Base-by-base conservation (phyloP, 1,284 basidiomycete species). In the Ganoderma leucocontextum region DNA sequence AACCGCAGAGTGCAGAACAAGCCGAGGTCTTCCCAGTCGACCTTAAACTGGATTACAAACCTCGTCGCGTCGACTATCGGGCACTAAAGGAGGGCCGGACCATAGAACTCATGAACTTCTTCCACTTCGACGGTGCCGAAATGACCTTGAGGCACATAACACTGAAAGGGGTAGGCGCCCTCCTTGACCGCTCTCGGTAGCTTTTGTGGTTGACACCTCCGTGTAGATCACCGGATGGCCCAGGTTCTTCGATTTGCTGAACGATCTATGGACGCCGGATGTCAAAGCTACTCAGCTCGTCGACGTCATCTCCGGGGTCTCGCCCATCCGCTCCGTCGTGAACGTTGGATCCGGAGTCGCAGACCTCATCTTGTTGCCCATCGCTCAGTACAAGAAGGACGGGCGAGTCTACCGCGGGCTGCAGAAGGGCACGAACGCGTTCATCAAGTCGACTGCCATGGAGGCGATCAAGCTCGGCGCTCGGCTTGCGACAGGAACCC, bases 51-150 rank as follows among this genome's bases (percentile, higher is more conserved):
- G 97, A 99, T 79, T 99, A 99, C 81, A 99, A 99, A 80, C 97
- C 98, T 59, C 95, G 98, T 69, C 90, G 97, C 5, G 96, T 99
- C 33, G 95, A 99, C 80, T 98, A 98, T 79, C 84, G 90, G 68
- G 97, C 96, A n/a, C 83, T 99, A 61, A 88, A 92, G 19, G 92
- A 97, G 75, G 98, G 98, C 15, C 90, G 88, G 78, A 96, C 96
- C 0, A 97, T 98, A 70, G 98, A 99, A 78, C 82, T 99, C 66
- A 99, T 99, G 97, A 99, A 99, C 79, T 99, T 99, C 79, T 99
- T 99, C 91, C 97, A 99, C 80, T 99, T 99, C 75, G 97, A 99
- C 75, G 97, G 95, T 0, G 94, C 97, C 2, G 97, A 98, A 80
- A 99, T 99, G 95, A 97, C 96, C 0, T 82, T 99, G 62, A 87